Conservation (phyloP, 2,329 filamentous ascomycete genomes). For the Macroventuria anomochaeta region DNA sequence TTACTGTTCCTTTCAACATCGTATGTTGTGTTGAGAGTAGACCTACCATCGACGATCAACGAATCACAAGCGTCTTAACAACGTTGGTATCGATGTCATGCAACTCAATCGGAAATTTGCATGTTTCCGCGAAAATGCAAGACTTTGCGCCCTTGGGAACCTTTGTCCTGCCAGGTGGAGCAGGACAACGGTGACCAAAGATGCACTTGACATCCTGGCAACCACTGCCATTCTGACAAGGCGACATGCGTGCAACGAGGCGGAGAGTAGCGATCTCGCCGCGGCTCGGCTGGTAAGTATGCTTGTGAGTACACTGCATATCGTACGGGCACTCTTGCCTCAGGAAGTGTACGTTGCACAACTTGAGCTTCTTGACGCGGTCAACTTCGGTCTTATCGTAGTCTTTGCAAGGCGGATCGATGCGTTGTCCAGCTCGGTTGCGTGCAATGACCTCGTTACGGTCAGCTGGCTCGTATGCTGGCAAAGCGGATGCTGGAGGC, state of each 20-base stretch:
- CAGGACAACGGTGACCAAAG: constrained; percentile 68
- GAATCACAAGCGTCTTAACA: constrained; percentile 58
- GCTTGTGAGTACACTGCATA: constrained; percentile 62
- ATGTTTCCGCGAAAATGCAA: constrained; percentile 64
- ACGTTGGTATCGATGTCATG: constrained; percentile 65
- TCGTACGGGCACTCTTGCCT: constrained; percentile 64
- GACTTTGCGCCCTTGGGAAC: constrained; percentile 58
- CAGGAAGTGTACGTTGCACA: constrained; percentile 68
- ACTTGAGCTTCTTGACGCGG: constrained; percentile 66
- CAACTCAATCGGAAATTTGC: constrained; percentile 63
- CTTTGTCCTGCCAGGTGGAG: constrained; percentile 49
- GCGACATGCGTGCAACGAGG: constrained; percentile 67
- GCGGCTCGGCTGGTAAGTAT: constrained; percentile 60
- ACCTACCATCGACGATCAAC: constrained; percentile 19
- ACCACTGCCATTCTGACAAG: constrained; percentile 63
- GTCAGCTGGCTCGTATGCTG: constrained; percentile 32
- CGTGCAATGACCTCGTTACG: constrained; percentile 56
- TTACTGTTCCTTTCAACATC: too few species aligned
- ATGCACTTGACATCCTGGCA: constrained; percentile 68
- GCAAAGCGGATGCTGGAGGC: constrained; percentile 33
- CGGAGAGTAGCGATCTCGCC: constrained; percentile 62
- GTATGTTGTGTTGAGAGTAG: too few species aligned
- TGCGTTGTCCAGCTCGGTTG: constrained; percentile 65
- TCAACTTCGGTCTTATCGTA: constrained; percentile 64
- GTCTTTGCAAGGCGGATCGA: constrained; percentile 60